Percentiles rank a stretch among this genome's conserved stretches.
These are phyloP conservation scores for Biscutella auriculata DNA, from an alignment of 441 rosid species.

Conservation along the genomic window DNA sequence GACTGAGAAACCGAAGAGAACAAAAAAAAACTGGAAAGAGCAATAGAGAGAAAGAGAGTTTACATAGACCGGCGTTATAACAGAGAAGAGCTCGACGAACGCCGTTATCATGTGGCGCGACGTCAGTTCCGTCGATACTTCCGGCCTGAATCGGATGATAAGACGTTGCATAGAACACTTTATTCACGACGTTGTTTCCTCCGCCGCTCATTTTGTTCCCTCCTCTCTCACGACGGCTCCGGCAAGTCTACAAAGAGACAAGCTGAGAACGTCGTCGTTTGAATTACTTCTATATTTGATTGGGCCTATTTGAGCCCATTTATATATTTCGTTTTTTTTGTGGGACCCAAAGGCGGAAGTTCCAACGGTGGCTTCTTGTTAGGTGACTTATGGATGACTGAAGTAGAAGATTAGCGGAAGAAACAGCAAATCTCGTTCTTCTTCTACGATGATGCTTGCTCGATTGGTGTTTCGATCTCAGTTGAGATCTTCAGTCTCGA, in stretches of 20 bases:
- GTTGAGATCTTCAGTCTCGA: conserved; percentile 1
- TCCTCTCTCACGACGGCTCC: conserved; percentile 8
- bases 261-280: background rate
- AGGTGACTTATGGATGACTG: background rate
- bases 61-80: conserved; percentile 76
- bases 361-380: conserved; percentile 13
- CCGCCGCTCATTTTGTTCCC: conserved; percentile 24
- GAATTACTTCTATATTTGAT: background rate
- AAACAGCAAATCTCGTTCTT: background rate
- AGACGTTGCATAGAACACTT: conserved; percentile 64
- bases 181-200: conserved; percentile 29
- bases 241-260: background rate
- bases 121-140: conserved; percentile 87
- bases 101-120: conserved; percentile 68
- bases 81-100: conserved; percentile 77
- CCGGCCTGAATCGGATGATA: conserved; percentile 93
- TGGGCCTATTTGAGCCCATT: background rate
- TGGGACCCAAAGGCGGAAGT: conserved; percentile 21
- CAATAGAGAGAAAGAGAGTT: background rate
- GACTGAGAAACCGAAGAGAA: no score
- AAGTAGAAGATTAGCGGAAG: background rate
- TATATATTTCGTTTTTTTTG: background rate
- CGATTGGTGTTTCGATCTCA: conserved; percentile 33
- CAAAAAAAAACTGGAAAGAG: no score
- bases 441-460: conserved; percentile 24